These are phyloP conservation scores for Neurospora hispaniola DNA, from an alignment of 495 filamentous ascomycete species.

Conservation along the genomic window DNA sequence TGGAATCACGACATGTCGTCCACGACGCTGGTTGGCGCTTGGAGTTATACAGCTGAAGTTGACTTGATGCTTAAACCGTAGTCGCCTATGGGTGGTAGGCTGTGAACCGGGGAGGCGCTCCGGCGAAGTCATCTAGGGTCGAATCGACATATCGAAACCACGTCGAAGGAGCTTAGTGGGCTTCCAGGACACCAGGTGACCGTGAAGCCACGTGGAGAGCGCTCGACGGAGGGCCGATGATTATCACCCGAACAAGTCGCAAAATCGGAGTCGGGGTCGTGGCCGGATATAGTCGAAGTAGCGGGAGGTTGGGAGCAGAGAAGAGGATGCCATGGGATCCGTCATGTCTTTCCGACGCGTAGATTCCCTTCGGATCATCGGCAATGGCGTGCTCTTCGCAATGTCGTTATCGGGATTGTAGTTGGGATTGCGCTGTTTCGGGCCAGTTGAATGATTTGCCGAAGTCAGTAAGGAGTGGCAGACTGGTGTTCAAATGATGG, in stretches of 20 bases:
- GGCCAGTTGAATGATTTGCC: not conserved
- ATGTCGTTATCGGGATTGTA: not conserved
- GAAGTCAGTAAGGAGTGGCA: not conserved
- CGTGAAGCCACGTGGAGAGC: not conserved
- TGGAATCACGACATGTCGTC: not conserved
- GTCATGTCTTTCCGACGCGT: not conserved
- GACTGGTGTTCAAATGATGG: not conserved
- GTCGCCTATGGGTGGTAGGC: not conserved
- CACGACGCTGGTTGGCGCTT: not conserved
- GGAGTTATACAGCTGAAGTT: not conserved
- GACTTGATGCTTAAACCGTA: not conserved
- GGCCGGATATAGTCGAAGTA: not conserved
- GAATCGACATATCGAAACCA: not conserved
- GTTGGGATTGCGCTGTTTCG: not conserved
- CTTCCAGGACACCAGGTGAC: not conserved
- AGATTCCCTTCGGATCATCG: not conserved
- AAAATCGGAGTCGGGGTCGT: not conserved
- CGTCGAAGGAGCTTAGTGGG: not conserved
- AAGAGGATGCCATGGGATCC: not conserved
- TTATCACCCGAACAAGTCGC: not conserved
- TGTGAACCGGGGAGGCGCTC: not conserved
- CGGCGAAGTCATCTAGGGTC: too few relatives aligned
- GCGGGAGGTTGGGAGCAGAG: not conserved
- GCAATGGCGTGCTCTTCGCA: not conserved
- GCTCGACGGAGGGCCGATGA: not conserved